These are phyloP conservation scores for Candida golubevii DNA, from an alignment of 805 yeast genomes.

Conservation along the genomic window DNA sequence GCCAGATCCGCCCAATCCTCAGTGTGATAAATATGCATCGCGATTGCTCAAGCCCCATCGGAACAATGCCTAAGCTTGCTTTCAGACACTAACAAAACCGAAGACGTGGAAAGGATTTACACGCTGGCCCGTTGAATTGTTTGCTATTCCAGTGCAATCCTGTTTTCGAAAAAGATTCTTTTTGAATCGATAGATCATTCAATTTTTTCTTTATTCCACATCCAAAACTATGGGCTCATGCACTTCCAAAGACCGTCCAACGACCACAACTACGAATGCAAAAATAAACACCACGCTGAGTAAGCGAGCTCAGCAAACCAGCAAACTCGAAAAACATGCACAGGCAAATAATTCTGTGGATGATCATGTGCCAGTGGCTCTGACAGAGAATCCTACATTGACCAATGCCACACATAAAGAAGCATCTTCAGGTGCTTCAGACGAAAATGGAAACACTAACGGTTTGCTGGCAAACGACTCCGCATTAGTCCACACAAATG, in stretches of 20 bases:
- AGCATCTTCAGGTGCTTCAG: neutral
- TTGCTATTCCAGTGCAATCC: too few relatives aligned
- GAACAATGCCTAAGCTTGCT: neutral
- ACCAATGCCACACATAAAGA: constrained; percentile 3
- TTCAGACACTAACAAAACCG: neutral
- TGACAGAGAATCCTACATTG: neutral
- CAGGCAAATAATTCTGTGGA: neutral
- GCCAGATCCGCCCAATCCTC: constrained; percentile 9
- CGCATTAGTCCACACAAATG: constrained; percentile 12
- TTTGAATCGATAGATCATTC: neutral
- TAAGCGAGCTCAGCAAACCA: constrained; percentile 17
- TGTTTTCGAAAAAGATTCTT: neutral
- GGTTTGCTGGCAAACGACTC: constrained; percentile 11
- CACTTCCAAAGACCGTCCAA: constrained; percentile 10
- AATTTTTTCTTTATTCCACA: neutral
- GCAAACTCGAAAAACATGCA: constrained; percentile 3
- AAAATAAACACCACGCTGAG: constrained; percentile 5
- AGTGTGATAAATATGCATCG: constrained; percentile 8
- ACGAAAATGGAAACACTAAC: constrained; percentile 2
- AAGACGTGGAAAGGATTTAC: neutral
- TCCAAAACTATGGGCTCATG: constrained; percentile 12
- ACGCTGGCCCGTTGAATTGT: neutral
- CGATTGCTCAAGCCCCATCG: constrained; percentile 8
- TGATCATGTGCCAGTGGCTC: neutral
- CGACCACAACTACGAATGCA: constrained; percentile 1